Percentiles rank a stretch among this genome's conserved stretches.
phyloP scores from a whole-genome alignment of 805 yeast genomes.

The Candida koratica region DNA sequence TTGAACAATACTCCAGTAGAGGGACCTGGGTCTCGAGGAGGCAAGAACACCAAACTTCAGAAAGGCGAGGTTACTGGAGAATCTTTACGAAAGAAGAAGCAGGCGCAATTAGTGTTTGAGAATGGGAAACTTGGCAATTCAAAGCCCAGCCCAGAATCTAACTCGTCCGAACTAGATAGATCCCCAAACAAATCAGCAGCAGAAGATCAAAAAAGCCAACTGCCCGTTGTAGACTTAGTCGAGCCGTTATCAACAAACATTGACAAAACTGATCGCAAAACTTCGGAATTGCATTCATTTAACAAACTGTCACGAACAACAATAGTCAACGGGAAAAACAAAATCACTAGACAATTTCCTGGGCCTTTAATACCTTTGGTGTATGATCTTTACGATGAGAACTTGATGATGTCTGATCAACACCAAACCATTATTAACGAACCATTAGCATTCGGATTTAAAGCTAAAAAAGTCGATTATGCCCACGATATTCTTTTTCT shows the following conservation, averaged over 20 bases:
- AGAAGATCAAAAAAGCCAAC: not conserved
- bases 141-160: not conserved
- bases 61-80: slow-evolving; percentile 27
- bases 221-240: no score
- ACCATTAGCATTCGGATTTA: slow-evolving; percentile 33
- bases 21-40: slow-evolving; percentile 42
- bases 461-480: slow-evolving; percentile 20
- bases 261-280: not conserved
- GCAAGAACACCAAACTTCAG: slow-evolving; percentile 18
- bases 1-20: slow-evolving; percentile 32
- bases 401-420: slow-evolving; percentile 19
- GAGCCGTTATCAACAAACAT: not conserved
- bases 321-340: slow-evolving; percentile 24
- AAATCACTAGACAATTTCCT: slow-evolving; percentile 32
- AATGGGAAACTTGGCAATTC: slow-evolving; percentile 3
- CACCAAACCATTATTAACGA: slow-evolving; percentile 19
- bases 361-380: slow-evolving; percentile 37
- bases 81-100: slow-evolving; percentile 20
- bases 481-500: slow-evolving; percentile 34
- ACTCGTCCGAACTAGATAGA: not conserved
- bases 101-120: slow-evolving; percentile 15
- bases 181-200: not conserved
- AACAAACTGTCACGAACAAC: slow-evolving; percentile 26
- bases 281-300: not conserved
- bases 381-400: slow-evolving; percentile 38